Evolutionary conservation across 108 stramenopile genomes (phyloP), one percentile per base, ranked within the genome.

Genomic region (Discostella pseudostelligera): DNA sequence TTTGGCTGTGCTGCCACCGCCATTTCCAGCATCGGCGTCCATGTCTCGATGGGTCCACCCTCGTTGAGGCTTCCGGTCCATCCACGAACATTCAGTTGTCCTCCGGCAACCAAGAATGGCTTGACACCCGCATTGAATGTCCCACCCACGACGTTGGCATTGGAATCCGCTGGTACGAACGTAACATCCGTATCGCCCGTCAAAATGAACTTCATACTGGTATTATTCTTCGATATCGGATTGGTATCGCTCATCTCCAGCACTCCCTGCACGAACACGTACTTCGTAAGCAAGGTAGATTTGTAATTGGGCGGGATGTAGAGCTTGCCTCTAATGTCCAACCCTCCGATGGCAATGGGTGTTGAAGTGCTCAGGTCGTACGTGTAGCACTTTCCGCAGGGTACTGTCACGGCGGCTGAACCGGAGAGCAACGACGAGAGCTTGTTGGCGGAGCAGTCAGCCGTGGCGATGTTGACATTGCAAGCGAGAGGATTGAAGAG

Each of bases 181-280:
- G 49, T 65, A 1, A 79, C 51, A 25, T 56, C 40, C 8, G 47
- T 36, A 4, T 67, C 65, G 14, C 80, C 82, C 22, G 80, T 83
- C 35, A 83, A 61, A 19, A 81, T 36, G 48, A 85, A 67, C 50
- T 63, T 71, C 46, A 85, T 80, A 26, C 66, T 74, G 21, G 70
- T 72, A 49, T 70, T 79, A 20, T 59, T 59, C 10, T 69, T 64
- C 20, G 78, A 67, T 42, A 81, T 81, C 21, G 63, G 40, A 12
- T 74, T 73, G 22, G 57, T 51, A 17, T 79, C 81, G 21, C 58
- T 59, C 64, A 88, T 84, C 35, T 83, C 70, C 16, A 85, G 59
- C 45, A 83, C 82, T 17, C 87, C 87, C 58, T 88, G 87, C n/a
- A 88, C 84, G 12, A 84, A 71, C 16, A 88, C 70, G 37, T 45